Evolutionary conservation across 148 eudicot species (phyloP).

Genomic region (Vaccinium macrocarpon): DNA sequence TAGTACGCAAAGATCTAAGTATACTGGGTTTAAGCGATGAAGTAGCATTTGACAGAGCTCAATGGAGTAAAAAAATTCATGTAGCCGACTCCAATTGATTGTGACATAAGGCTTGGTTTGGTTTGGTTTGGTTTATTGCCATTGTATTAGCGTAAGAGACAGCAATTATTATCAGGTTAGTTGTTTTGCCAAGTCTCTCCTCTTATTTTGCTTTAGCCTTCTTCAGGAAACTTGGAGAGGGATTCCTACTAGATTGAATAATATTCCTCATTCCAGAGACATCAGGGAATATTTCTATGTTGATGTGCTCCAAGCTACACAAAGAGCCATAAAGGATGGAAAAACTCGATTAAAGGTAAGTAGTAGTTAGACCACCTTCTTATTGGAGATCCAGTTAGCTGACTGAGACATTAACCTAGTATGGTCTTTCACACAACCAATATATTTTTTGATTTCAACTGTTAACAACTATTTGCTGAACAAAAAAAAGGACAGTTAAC

Average conservation of each 20-base stretch:
- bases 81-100: too few species aligned
- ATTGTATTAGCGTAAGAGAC: constrained; percentile 1
- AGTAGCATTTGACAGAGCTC: too few species aligned
- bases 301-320: constrained; percentile 87
- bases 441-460: background rate
- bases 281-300: constrained; percentile 90
- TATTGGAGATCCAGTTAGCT: background rate
- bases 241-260: constrained; percentile 92
- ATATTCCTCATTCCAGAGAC: constrained; percentile 96
- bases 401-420: background rate
- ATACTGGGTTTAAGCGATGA: too few species aligned
- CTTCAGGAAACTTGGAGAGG: constrained; percentile 84
- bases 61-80: too few species aligned
- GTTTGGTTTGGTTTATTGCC: too few species aligned
- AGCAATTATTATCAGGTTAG: background rate
- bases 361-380: background rate
- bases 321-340: constrained; percentile 74
- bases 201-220: constrained; percentile 32
- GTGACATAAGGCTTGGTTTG: too few species aligned
- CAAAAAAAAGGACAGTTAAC: too few species aligned
- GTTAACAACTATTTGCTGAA: too few species aligned
- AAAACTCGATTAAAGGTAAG: constrained; percentile 77
- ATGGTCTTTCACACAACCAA: background rate
- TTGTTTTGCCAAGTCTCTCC: background rate
- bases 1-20: too few species aligned